Percentiles rank a stretch among this genome's conserved stretches.
Evolutionary conservation across 2,329 filamentous ascomycete species (phyloP).

Genomic region (Chaetoscypha palmicola): DNA sequence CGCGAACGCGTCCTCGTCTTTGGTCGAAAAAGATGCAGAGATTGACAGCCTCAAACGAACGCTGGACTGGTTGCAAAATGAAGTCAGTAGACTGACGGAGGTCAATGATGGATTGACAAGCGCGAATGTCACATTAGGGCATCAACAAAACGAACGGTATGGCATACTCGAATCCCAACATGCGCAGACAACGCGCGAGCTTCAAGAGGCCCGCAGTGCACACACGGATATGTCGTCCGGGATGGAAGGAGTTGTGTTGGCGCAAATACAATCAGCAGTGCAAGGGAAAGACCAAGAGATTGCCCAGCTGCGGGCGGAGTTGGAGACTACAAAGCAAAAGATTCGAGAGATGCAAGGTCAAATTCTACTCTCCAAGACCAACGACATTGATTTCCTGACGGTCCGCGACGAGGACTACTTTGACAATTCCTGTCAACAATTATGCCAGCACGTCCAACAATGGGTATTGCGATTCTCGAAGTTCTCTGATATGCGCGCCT

Average conservation of each 20-base stretch:
- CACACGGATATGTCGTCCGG: conserved; percentile 55
- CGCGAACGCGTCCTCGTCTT: conserved; percentile 58
- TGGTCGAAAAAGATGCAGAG: conserved; percentile 79
- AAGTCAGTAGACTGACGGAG: conserved; percentile 72
- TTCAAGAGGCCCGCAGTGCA: conserved; percentile 60
- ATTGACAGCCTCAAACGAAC: conserved; percentile 76
- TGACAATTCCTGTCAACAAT: conserved; percentile 83
- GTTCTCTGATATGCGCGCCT: conserved; percentile 86
- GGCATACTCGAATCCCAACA: conserved; percentile 61
- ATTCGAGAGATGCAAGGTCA: conserved; percentile 51
- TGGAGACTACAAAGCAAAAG: conserved; percentile 62
- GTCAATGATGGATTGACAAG: conserved; percentile 74
- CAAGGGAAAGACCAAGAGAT: conserved; percentile 81
- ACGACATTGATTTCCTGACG: conserved; percentile 66
- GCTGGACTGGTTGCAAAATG: conserved; percentile 71
- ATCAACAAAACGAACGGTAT: conserved; percentile 68
- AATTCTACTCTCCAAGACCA: conserved; percentile 51
- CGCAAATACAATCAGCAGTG: conserved; percentile 58
- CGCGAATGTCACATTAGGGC: conserved; percentile 68
- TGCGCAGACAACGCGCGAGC: conserved; percentile 57
- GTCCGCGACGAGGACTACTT: conserved; percentile 92
- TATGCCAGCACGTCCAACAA: conserved; percentile 93
- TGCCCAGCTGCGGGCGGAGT: conserved; percentile 63
- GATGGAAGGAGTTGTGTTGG: conserved; percentile 53
- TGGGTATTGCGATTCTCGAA: conserved; percentile 98